Evolutionary conservation across 176 grass and related monocot genomes (phyloP).

Genomic region (Musa schizocarpa): DNA sequence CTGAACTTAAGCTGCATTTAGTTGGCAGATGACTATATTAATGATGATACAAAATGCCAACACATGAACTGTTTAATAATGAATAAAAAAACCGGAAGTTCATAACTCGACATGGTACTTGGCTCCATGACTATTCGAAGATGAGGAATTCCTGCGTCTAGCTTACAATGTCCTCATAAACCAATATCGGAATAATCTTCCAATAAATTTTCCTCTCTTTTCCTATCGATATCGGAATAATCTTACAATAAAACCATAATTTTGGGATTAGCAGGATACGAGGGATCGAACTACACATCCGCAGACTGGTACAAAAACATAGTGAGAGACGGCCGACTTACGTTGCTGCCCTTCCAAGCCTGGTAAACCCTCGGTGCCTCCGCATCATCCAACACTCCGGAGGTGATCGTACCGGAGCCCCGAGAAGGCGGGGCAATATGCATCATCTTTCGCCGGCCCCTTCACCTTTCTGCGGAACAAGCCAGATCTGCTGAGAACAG

Average conservation of each 20-base stretch:
- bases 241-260: neutral
- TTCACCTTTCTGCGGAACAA: neutral
- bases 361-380: constrained; percentile 78
- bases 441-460: constrained; percentile 31
- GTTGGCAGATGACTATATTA: too few species aligned
- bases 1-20: too few species aligned
- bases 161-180: neutral
- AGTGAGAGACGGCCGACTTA: constrained; percentile 26
- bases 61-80: too few species aligned
- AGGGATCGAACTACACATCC: neutral
- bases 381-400: constrained; percentile 16
- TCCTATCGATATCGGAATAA: too few species aligned
- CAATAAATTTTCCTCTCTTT: neutral
- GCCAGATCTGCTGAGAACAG: neutral
- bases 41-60: too few species aligned
- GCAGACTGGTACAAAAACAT: neutral
- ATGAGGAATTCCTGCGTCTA: too few species aligned
- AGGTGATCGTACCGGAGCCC: constrained; percentile 18
- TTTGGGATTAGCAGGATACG: neutral
- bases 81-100: too few species aligned
- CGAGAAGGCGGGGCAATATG: constrained; percentile 50
- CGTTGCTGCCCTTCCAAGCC: constrained; percentile 91
- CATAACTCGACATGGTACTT: too few species aligned
- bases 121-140: too few species aligned
- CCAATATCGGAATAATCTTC: neutral